These are phyloP conservation scores for Talaromyces islandicus DNA, from an alignment of 2,329 filamentous ascomycete species.

Conservation along the genomic window DNA sequence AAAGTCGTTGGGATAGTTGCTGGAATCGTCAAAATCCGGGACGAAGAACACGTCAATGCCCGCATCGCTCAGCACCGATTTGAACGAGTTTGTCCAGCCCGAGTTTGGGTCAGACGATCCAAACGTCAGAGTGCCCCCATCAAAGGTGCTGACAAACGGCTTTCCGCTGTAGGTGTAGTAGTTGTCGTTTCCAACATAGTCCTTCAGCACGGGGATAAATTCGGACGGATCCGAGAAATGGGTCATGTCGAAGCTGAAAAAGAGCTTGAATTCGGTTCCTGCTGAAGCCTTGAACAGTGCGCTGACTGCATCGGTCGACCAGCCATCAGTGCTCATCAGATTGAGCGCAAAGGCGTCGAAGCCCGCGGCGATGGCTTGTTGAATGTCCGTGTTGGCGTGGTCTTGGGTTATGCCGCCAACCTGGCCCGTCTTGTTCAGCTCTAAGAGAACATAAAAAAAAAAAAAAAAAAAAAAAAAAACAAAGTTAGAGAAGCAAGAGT, in stretches of 20 bases:
- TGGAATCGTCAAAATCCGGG: constrained; percentile 23
- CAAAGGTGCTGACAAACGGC: constrained; percentile 28
- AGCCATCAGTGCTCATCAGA: constrained; percentile 18
- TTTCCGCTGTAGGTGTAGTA: constrained; percentile 24
- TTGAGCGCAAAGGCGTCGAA: constrained; percentile 32
- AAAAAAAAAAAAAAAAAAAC: neutral
- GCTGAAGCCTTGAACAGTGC: constrained; percentile 27
- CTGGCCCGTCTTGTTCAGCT: constrained; percentile 5
- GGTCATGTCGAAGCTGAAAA: constrained; percentile 33
- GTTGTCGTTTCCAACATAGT: constrained; percentile 17
- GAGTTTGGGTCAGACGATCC: constrained; percentile 15
- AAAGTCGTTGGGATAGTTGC: constrained; percentile 15
- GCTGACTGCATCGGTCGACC: constrained; percentile 22
- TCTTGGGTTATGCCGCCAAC: constrained; percentile 14
- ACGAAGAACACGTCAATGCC: constrained; percentile 25
- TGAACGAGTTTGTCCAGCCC: constrained; percentile 9
- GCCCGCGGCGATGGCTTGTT: constrained; percentile 21
- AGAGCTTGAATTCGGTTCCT: constrained; percentile 25
- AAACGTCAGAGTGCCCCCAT: constrained; percentile 20
- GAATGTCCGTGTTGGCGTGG: constrained; percentile 15
- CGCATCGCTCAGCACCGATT: constrained; percentile 18
- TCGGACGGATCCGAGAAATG: constrained; percentile 18
- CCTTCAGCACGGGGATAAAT: constrained; percentile 21
- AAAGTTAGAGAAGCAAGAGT: neutral
- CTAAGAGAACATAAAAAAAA: neutral